Evolutionary conservation across 2,329 filamentous ascomycete species (phyloP).

Genomic region (Alternaria viburni): DNA sequence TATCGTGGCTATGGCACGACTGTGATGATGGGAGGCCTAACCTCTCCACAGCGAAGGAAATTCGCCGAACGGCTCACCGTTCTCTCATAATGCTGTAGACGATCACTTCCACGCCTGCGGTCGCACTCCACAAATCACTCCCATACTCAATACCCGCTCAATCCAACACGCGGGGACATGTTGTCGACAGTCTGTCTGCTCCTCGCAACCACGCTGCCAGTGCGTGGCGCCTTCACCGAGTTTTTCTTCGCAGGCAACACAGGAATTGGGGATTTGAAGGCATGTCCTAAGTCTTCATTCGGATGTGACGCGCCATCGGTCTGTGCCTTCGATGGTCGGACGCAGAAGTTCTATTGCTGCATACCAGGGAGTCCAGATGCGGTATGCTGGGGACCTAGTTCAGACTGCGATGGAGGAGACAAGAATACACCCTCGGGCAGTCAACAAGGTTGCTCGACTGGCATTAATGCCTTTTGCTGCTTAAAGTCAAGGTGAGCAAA

Average conservation of each 20-base stretch:
- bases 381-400: slow-evolving; percentile 22
- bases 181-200: background rate
- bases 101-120: background rate
- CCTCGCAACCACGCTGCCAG: background rate
- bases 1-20: background rate
- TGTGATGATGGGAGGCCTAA: background rate
- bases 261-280: background rate
- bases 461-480: slow-evolving; percentile 25
- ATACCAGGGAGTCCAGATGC: slow-evolving; percentile 12
- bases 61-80: background rate
- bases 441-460: slow-evolving; percentile 13
- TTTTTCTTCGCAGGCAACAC: slow-evolving; percentile 22
- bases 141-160: background rate
- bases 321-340: slow-evolving; percentile 21
- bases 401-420: slow-evolving; percentile 11
- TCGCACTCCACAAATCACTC: background rate
- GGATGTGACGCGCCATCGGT: slow-evolving; percentile 17
- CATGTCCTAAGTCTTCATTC: slow-evolving; percentile 13
- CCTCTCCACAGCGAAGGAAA: background rate
- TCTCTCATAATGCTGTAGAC: background rate
- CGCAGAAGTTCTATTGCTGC: slow-evolving; percentile 30
- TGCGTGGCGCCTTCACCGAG: slow-evolving; percentile 13
- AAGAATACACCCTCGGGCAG: slow-evolving; percentile 5
- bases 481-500: slow-evolving; percentile 9
- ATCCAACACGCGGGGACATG: background rate